Base-by-base conservation (phyloP, 352 stramenopile species). In the Phytopythium litorale region DNA sequence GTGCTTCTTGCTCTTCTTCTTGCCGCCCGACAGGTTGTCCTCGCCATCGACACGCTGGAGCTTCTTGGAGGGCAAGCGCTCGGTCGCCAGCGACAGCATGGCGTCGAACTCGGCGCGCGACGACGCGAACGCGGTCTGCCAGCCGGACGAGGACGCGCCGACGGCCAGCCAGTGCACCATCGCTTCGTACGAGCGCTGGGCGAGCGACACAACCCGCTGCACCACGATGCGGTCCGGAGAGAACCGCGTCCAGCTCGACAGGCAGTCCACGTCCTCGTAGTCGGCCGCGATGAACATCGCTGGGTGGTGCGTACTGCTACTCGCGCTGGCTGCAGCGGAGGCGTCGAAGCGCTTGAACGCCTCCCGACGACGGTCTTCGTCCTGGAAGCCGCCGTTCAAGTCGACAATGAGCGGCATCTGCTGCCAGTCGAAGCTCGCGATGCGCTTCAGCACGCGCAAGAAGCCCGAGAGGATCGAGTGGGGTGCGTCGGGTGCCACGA, bases 191-290 rank as follows among this genome's bases (percentile, higher is more conserved):
- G 86, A 89, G 2, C 66, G 55, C 62, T 87, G 78, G 1, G 86
- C 79, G 1, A 95, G 61, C 9, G 76, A 67, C 50, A 87, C 75
- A 7, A 95, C 58, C 0, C 86, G 82, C 63, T 90, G 80, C 8
- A 89, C 70, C 7, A 91, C 65, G 33, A 89, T 78, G 30, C 78
- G 84, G 64, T 87, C 71, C 5, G 79, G 82, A 5, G 63, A 70
- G 58, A 87, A 83, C 5, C 81, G 76, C 25, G 84, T 95, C 86
- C 86, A 95, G 67, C 81, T 93, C 28, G 86, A 95, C 53, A 92
- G 45, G 28, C 81, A 91, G 48, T 92, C 82, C 62, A 83, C 72
- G 25, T 88, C 78, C 65, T 95, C 86, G 56, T 95, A 95, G 56
- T 89, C 82, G 1, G 77, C 73, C 19, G 79, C 84, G 58, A 95